Percentiles rank a stretch among this genome's conserved stretches.
phyloP scores from a whole-genome alignment of 345 rosid species.

The Syzygium aqueum region DNA sequence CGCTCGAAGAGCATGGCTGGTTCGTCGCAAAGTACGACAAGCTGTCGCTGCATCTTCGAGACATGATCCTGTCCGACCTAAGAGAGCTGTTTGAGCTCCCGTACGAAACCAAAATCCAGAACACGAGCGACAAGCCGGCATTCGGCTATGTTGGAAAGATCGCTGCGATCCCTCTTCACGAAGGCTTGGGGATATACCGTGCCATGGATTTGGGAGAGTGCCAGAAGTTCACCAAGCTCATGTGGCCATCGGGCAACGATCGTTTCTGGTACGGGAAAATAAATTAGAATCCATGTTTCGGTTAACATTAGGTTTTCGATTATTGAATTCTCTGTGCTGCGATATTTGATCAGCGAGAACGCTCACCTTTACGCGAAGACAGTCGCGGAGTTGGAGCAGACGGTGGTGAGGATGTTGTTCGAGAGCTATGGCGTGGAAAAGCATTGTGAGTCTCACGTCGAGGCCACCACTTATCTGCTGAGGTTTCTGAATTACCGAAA shows the following conservation, averaged over 20 bases:
- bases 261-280: slow-evolving; percentile 17
- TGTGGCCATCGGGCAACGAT: slow-evolving; percentile 37
- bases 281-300: neutral
- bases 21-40: slow-evolving; percentile 11
- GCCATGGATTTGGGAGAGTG: slow-evolving; percentile 12
- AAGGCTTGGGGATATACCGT: slow-evolving; percentile 25
- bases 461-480: slow-evolving; percentile 40
- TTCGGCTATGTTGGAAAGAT: slow-evolving; percentile 28
- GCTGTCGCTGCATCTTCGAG: slow-evolving; percentile 8
- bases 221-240: slow-evolving; percentile 20
- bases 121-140: slow-evolving; percentile 17
- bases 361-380: slow-evolving; percentile 25
- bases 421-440: slow-evolving; percentile 45
- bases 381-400: slow-evolving; percentile 31
- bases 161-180: slow-evolving; percentile 17
- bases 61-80: neutral
- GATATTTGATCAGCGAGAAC: slow-evolving; percentile 19
- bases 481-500: slow-evolving; percentile 39
- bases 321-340: neutral
- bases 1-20: slow-evolving; percentile 16
- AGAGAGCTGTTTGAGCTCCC: slow-evolving; percentile 28
- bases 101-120: slow-evolving; percentile 18
- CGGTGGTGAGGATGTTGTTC: slow-evolving; percentile 41
- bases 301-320: neutral
- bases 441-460: slow-evolving; percentile 19